Evolutionary conservation across 2,329 filamentous ascomycete genomes (phyloP).

Genomic region (Neofusicoccum parvum): DNA sequence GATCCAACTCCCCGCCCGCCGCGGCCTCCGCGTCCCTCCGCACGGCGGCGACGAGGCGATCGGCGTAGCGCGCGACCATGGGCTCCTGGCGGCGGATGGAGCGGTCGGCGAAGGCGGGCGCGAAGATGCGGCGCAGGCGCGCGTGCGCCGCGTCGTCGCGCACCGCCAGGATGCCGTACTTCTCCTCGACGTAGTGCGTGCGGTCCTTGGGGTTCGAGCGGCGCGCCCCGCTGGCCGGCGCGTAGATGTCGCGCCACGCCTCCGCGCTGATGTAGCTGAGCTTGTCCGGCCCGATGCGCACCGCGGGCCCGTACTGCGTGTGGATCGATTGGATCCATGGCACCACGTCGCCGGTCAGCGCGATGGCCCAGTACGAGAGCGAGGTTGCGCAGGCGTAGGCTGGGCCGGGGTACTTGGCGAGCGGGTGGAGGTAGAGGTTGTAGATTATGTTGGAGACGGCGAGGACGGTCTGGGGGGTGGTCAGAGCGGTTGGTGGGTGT

Average conservation of each 20-base stretch:
- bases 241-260: constrained; percentile 24
- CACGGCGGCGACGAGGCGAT: constrained; percentile 28
- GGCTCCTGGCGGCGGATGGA: constrained; percentile 33
- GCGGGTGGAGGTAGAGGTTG: constrained; percentile 19
- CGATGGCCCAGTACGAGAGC: background rate
- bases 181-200: constrained; percentile 31
- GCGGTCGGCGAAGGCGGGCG: constrained; percentile 36
- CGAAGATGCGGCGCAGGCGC: constrained; percentile 23
- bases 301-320: constrained; percentile 6
- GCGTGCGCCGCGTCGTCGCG: constrained; percentile 24
- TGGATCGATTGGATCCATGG: background rate
- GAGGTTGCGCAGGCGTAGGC: background rate
- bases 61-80: constrained; percentile 36
- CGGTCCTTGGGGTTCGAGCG: constrained; percentile 20
- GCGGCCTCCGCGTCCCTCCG: background rate
- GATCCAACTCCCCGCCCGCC: background rate
- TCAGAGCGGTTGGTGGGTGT: too few relatives aligned
- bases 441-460: background rate
- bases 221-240: background rate
- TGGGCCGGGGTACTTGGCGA: constrained; percentile 21
- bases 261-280: constrained; percentile 16
- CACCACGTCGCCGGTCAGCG: background rate
- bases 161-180: constrained; percentile 35
- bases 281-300: constrained; percentile 19
- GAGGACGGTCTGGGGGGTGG: too few relatives aligned